phyloP scores from a whole-genome alignment of 2,329 filamentous ascomycete species.

The Nemania abortiva region DNA sequence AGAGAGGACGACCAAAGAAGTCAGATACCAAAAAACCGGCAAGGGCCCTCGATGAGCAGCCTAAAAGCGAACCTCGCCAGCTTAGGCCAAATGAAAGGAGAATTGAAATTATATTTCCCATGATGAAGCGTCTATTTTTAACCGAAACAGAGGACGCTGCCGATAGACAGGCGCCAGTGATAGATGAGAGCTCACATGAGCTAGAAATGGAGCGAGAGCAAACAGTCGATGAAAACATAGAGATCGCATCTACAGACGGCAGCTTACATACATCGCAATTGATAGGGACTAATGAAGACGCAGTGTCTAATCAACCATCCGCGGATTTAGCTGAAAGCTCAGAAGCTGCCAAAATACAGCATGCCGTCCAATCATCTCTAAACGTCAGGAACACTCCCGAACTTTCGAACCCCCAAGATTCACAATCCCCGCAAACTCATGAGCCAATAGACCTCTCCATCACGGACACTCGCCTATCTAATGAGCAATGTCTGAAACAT shows the following conservation, averaged over 20 bases:
- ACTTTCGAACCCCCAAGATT: slow-evolving; percentile 14
- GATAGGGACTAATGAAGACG: background rate
- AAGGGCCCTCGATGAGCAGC: background rate
- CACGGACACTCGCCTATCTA: slow-evolving; percentile 23
- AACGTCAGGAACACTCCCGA: slow-evolving; percentile 9
- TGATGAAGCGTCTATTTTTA: slow-evolving; percentile 14
- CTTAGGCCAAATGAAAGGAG: slow-evolving; percentile 31
- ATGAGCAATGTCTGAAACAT: slow-evolving; percentile 16
- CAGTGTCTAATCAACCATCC: background rate
- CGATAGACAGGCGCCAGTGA: background rate
- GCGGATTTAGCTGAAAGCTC: background rate
- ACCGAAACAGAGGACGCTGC: background rate
- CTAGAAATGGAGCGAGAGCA: background rate
- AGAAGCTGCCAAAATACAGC: background rate
- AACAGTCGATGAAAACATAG: background rate
- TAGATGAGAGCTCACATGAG: background rate
- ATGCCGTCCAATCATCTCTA: background rate
- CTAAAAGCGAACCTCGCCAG: background rate
- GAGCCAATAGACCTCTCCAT: slow-evolving; percentile 38
- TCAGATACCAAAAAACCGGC: background rate
- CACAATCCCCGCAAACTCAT: slow-evolving; percentile 35
- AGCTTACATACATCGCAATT: background rate
- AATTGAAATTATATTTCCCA: slow-evolving; percentile 39
- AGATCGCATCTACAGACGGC: background rate
- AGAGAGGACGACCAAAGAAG: slow-evolving; percentile 27